These are phyloP conservation scores for Bretschneidera sinensis DNA, from an alignment of 345 rosid genomes.

Conservation along the genomic window DNA sequence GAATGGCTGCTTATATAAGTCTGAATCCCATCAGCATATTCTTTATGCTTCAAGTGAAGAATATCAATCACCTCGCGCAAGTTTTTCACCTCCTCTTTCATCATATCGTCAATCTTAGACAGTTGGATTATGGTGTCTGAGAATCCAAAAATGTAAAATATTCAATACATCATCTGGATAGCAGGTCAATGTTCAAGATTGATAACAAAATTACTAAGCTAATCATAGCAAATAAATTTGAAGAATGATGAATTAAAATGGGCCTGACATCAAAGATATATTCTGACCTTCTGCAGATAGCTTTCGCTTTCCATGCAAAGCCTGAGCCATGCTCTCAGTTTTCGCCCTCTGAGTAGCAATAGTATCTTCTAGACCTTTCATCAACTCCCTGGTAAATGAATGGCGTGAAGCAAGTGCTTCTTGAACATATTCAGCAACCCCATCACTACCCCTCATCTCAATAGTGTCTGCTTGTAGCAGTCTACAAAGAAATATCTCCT, in stretches of 20 bases:
- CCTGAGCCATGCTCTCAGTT: conserved; percentile 46
- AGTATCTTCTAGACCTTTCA: conserved; percentile 60
- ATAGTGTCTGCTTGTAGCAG: conserved; percentile 56
- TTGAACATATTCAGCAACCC: conserved; percentile 44
- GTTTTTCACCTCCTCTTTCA: conserved; percentile 67
- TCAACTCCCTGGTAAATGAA: conserved; percentile 53
- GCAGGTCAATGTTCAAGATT: neutral
- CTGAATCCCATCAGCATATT: conserved; percentile 48
- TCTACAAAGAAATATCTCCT: conserved; percentile 81
- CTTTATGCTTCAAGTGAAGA: conserved; percentile 65
- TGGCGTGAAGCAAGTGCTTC: conserved; percentile 63
- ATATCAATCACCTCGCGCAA: conserved; percentile 53
- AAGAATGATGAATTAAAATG: conserved; percentile 13
- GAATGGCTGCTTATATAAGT: conserved; percentile 44
- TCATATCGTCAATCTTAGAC: conserved; percentile 70
- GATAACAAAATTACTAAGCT: conserved; percentile 12
- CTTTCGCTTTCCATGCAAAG: conserved; percentile 37
- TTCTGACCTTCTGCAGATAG: conserved; percentile 65
- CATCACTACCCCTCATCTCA: conserved; percentile 35
- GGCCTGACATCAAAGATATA: conserved; percentile 22
- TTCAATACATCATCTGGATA: neutral
- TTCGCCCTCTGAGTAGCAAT: conserved; percentile 56
- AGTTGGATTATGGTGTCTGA: conserved; percentile 55
- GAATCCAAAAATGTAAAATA: neutral
- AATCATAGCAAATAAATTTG: conserved; percentile 16